Evolutionary conservation across 2,329 filamentous ascomycete species (phyloP).

Genomic region (Calonectria fujianensis): DNA sequence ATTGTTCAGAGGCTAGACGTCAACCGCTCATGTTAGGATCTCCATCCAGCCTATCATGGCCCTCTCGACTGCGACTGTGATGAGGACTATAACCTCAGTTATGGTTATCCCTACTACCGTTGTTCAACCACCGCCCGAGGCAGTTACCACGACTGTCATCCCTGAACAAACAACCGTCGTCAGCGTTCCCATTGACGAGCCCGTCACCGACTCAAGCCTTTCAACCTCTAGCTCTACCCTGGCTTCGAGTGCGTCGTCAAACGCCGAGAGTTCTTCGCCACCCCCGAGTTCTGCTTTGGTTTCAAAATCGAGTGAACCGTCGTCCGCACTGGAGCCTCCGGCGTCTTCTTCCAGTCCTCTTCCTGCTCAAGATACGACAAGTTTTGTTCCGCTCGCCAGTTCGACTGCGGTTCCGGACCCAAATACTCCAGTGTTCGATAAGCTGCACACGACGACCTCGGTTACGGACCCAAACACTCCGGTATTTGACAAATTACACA

Average conservation of each 20-base stretch:
- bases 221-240: conserved; percentile 13
- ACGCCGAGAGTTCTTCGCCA: conserved; percentile 1
- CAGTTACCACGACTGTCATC: conserved; percentile 20
- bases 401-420: background rate
- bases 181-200: conserved; percentile 7
- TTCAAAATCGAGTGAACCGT: conserved; percentile 2
- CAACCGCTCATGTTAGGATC: conserved; percentile 33
- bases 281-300: background rate
- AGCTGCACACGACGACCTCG: background rate
- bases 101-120: conserved; percentile 34
- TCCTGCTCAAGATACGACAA: background rate
- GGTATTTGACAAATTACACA: background rate
- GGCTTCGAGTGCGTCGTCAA: background rate
- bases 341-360: conserved; percentile 37
- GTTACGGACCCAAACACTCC: background rate
- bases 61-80: conserved; percentile 39
- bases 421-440: background rate
- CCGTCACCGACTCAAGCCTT: conserved; percentile 31
- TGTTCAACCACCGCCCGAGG: conserved; percentile 19
- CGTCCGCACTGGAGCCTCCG: conserved; percentile 33
- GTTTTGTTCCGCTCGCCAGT: background rate
- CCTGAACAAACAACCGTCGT: conserved; percentile 15
- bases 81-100: conserved; percentile 41
- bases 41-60: conserved; percentile 31
- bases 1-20: background rate